Base-by-base conservation (phyloP, 495 filamentous ascomycete genomes). In the Penicillium manginii region DNA sequence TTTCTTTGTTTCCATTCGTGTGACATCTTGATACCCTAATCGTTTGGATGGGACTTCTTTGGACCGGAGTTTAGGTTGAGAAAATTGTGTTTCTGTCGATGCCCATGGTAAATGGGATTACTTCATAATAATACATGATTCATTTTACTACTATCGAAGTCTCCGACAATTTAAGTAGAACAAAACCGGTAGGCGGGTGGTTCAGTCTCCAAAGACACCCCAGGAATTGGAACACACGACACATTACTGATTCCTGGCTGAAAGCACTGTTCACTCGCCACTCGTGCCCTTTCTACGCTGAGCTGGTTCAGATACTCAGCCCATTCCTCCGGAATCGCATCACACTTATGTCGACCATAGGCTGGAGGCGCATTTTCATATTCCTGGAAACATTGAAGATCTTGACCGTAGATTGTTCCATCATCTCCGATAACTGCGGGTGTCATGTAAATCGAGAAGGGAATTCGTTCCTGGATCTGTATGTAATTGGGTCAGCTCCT, bases 11-110 rank as follows among this genome's bases (percentile, higher is more conserved):
- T 50, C 43, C 23, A 22, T 52, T 43, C 19, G 18, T 60, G 37
- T 58, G 50, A 37, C 40, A 57, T 62, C 53, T 64, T 65, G 67
- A 70, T 70, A 70, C 67, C 67, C 67, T 58, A 62, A 64, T 45
- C 59, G 56, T 54, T 67, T 47, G 35, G 35, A 37, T 45, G 15
- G 54, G 61, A 50, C 37, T 59, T 67, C 63, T 49, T 52, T 55
- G 52, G 55, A 50, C 37, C 23, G 66, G 66, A 69, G 66, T 69
- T 65, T 50, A 47, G 63, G 58, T 52, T 61, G 61, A 55, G 23
- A 63, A 59, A 61, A 55, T 37, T 40, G 23, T 57, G 54, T 48
- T 40, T 47, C 52, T 55, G 33, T 54, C 56, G 43, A 23, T 22
- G 59, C 53, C 54, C 62, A 18, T 40, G 22, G 42, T 42, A 1